Evolutionary conservation across 495 filamentous ascomycete genomes (phyloP).

Genomic region (Amniculicola lignicola): DNA sequence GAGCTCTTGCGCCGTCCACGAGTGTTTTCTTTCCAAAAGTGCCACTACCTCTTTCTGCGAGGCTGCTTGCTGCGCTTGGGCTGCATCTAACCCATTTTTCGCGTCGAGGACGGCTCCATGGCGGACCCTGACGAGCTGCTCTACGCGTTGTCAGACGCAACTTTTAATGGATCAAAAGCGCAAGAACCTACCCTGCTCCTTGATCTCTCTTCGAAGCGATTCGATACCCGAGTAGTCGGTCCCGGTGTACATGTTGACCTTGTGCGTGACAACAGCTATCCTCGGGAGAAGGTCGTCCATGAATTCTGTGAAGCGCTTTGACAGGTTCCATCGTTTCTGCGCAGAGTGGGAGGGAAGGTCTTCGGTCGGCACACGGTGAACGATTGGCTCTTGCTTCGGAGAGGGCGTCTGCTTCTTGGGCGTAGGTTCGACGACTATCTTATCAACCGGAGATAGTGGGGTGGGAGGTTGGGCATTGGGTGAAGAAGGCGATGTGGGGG

Average conservation of each 20-base stretch:
- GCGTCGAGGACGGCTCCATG: constrained; percentile 64
- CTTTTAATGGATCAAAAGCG: neutral
- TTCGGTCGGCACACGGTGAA: constrained; percentile 27
- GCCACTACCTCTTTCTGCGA: constrained; percentile 95
- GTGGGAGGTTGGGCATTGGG: no score
- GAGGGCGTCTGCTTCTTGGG: neutral
- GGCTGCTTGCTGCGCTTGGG: constrained; percentile 72
- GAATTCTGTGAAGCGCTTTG: constrained; percentile 67
- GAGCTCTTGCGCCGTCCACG: constrained; percentile 81
- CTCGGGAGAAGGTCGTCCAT: constrained; percentile 90
- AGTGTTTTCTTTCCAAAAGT: constrained; percentile 88
- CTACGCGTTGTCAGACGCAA: constrained; percentile 41
- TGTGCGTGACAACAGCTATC: constrained; percentile 77
- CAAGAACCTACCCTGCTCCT: constrained; percentile 54
- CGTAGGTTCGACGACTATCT: neutral
- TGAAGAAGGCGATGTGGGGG: no score
- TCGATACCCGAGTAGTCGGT: constrained; percentile 83
- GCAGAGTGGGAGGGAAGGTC: constrained; percentile 78
- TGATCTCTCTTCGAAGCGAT: constrained; percentile 72
- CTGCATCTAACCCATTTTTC: constrained; percentile 70
- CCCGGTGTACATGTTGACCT: constrained; percentile 88
- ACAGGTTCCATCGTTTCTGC: constrained; percentile 64
- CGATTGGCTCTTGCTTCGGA: constrained; percentile 12
- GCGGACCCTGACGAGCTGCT: constrained; percentile 60
- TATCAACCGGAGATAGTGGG: no score